Percentiles rank a stretch among this genome's conserved stretches.
phyloP scores from a whole-genome alignment of 208 protist genomes.

The Trypanosoma cruzi region DNA sequence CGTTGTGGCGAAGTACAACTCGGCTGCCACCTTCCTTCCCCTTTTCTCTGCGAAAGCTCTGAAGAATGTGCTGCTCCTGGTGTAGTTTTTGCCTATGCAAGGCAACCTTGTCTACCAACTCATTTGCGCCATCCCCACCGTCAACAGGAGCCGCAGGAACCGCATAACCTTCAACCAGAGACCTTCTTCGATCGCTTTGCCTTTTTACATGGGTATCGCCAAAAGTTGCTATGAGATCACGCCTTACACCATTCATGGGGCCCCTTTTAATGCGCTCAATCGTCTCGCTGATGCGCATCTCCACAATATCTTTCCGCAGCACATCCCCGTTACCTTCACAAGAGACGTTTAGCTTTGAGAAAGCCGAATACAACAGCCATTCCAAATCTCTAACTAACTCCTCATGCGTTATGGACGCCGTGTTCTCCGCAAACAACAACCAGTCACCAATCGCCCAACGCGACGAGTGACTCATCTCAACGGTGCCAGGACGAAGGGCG shows the following conservation, averaged over 20 bases:
- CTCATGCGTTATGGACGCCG: constrained; percentile 12
- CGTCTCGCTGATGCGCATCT: constrained; percentile 65
- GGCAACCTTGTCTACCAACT: constrained; percentile 18
- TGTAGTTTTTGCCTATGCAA: constrained; percentile 26
- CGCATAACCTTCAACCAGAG: too few relatives aligned
- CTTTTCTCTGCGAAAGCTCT: constrained; percentile 7
- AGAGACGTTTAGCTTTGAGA: constrained; percentile 74
- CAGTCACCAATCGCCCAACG: constrained; percentile 89
- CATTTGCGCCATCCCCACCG: not conserved
- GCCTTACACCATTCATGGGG: constrained; percentile 9
- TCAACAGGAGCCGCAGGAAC: too few relatives aligned
- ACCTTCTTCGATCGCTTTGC: too few relatives aligned
- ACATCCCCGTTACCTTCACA: constrained; percentile 41
- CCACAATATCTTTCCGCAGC: constrained; percentile 41
- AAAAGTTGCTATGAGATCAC: not conserved
- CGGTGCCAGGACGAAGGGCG: constrained; percentile 60
- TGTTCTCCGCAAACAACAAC: constrained; percentile 46
- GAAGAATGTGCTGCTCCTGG: constrained; percentile 27
- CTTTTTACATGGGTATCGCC: not conserved
- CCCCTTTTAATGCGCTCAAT: constrained; percentile 62
- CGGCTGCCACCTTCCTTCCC: not conserved
- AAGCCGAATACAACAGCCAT: constrained; percentile 79
- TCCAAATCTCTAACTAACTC: constrained; percentile 63
- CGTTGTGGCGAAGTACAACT: not conserved
- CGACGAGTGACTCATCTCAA: constrained; percentile 52